Conservation (phyloP, 2,329 filamentous ascomycete species). For the Cryphonectria parasitica region DNA sequence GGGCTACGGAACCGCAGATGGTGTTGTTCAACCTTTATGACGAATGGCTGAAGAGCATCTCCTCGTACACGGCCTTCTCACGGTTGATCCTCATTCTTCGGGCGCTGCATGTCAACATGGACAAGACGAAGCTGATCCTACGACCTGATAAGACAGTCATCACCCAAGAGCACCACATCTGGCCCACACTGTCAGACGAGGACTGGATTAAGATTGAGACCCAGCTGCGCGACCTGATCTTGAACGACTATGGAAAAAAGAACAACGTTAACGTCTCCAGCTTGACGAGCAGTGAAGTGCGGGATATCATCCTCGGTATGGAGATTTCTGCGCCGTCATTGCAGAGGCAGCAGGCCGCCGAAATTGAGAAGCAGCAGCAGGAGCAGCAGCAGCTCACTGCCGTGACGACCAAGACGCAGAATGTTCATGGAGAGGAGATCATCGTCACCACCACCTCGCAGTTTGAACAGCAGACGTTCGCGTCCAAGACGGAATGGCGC, state of each 20-base stretch:
- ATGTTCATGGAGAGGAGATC: constrained; percentile 95
- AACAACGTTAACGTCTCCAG: constrained; percentile 99
- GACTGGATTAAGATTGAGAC: constrained; percentile 99
- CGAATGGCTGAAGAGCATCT: constrained; percentile 98
- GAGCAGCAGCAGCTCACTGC: constrained; percentile 96
- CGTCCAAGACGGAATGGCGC: constrained; percentile 98
- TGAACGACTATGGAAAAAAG: constrained; percentile 99
- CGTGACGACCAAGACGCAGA: constrained; percentile 97
- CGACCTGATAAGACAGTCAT: constrained; percentile 98
- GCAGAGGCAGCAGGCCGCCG: constrained; percentile 96
- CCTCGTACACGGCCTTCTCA: constrained; percentile 97
- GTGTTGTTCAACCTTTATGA: constrained; percentile 99
- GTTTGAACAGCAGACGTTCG: constrained; percentile 96
- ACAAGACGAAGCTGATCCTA: constrained; percentile 95
- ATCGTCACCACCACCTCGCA: constrained; percentile 98
- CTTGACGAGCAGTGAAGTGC: constrained; percentile 93
- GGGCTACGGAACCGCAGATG: constrained; percentile 99
- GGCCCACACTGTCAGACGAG: constrained; percentile 91
- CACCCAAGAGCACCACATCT: constrained; percentile 98
- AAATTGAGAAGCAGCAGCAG: constrained; percentile 98
- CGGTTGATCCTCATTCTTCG: constrained; percentile 90
- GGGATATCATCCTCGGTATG: constrained; percentile 99
- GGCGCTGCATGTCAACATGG: constrained; percentile 94
- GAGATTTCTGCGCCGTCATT: constrained; percentile 97
- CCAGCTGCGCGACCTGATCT: constrained; percentile 88